Evolutionary conservation across 192 early-diverging fungal species (phyloP).

Genomic region (Mortierella antarctica): DNA sequence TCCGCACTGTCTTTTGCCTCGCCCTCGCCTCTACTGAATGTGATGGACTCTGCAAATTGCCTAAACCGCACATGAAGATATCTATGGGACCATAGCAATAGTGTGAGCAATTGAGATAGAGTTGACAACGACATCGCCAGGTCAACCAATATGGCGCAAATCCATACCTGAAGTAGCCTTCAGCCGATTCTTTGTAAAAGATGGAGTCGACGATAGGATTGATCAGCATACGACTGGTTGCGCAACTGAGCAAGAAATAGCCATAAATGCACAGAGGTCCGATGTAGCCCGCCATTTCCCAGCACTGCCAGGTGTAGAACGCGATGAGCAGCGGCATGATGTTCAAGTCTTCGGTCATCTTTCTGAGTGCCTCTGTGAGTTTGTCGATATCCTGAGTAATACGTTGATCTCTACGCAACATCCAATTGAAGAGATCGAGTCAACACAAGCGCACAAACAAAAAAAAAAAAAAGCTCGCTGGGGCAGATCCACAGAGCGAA

Average conservation of each 20-base stretch:
- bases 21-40: slow-evolving; percentile 82
- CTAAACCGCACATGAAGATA: slow-evolving; percentile 78
- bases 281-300: slow-evolving; percentile 69
- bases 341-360: slow-evolving; percentile 70
- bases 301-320: slow-evolving; percentile 84
- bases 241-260: slow-evolving; percentile 74
- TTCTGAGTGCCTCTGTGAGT: slow-evolving; percentile 70
- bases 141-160: background rate
- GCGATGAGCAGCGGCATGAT: slow-evolving; percentile 79
- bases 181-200: slow-evolving; percentile 77
- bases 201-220: slow-evolving; percentile 81
- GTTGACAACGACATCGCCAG: background rate
- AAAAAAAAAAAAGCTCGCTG: background rate
- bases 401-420: slow-evolving; percentile 75
- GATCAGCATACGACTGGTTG: slow-evolving; percentile 73
- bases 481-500: background rate
- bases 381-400: slow-evolving; percentile 92
- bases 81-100: slow-evolving; percentile 26
- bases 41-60: slow-evolving; percentile 82
- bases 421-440: background rate
- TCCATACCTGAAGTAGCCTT: slow-evolving; percentile 80
- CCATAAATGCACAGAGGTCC: slow-evolving; percentile 79
- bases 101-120: background rate
- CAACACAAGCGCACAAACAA: background rate
- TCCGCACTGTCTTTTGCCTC: slow-evolving; percentile 69